These are phyloP conservation scores for Piromyces finnis DNA, from an alignment of 192 early-diverging fungal species.

Conservation along the genomic window DNA sequence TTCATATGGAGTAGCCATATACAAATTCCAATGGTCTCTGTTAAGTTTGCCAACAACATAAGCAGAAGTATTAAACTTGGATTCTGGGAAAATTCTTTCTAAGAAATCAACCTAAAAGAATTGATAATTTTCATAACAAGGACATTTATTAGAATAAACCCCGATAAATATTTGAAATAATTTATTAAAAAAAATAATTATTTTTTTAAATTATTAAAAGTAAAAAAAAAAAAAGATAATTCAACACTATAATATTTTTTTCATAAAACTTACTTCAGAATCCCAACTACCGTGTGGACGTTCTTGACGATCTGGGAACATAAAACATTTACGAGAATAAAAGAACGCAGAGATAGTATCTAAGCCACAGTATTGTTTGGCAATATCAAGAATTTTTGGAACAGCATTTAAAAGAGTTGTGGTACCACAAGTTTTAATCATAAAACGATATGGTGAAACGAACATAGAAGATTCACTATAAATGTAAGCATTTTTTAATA, in stretches of 20 bases:
- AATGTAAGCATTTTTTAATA: too few relatives aligned
- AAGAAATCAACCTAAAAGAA: constrained; percentile 35
- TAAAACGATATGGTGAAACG: constrained; percentile 85
- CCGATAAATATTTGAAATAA: too few relatives aligned
- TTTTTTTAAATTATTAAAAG: too few relatives aligned
- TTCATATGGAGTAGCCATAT: constrained; percentile 51
- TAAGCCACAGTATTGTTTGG: constrained; percentile 35
- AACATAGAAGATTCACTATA: constrained; percentile 91
- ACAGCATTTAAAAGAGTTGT: constrained; percentile 82
- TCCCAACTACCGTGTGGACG: constrained; percentile 83
- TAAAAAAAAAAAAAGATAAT: too few relatives aligned
- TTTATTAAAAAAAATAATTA: too few relatives aligned
- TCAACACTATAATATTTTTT: too few relatives aligned
- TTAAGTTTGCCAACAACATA: constrained; percentile 89
- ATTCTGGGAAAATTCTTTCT: constrained; percentile 22
- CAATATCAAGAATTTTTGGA: constrained; percentile 71
- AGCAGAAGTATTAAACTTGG: constrained; percentile 34
- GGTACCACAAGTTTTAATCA: constrained; percentile 96
- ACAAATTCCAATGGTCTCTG: constrained; percentile 92
- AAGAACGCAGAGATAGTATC: constrained; percentile 64
- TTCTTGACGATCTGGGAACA: constrained; percentile 83
- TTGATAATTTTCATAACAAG: too few relatives aligned
- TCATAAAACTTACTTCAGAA: constrained; percentile 64
- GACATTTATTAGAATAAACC: too few relatives aligned
- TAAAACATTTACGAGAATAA: constrained; percentile 90